Evolutionary conservation across 176 grass and related monocot species (phyloP).

Genomic region (Stipa capillata): DNA sequence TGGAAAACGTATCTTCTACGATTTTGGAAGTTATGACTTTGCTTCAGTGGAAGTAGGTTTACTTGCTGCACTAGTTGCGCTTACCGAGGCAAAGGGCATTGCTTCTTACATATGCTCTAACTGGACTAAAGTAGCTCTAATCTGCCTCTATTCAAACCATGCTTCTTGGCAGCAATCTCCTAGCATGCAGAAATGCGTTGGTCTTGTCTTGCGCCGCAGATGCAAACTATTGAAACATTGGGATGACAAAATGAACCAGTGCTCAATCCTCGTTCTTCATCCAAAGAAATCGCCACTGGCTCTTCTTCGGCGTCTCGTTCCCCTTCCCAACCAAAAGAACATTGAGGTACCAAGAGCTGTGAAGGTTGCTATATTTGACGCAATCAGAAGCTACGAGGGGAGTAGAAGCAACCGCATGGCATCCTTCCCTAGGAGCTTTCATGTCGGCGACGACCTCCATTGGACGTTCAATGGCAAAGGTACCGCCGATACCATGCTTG

Average conservation of each 20-base stretch:
- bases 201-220: neutral
- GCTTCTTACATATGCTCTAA: slow-evolving; percentile 1
- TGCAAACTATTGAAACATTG: neutral
- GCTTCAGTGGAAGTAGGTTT: neutral
- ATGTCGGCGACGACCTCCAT: neutral
- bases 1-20: no score
- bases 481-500: neutral
- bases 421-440: neutral
- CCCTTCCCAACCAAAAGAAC: neutral
- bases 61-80: neutral
- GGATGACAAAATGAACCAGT: neutral
- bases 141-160: neutral
- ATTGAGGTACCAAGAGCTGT: neutral
- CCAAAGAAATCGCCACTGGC: no score
- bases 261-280: no score
- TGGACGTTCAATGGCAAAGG: neutral
- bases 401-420: neutral
- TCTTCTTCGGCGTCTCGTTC: neutral
- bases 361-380: neutral
- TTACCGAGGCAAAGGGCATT: neutral
- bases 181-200: neutral
- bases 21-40: neutral
- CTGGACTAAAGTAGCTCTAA: slow-evolving; percentile 8
- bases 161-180: neutral
- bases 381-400: neutral